Evolutionary conservation across 805 yeast genomes (phyloP).

Genomic region (Ogataea naganishii): DNA sequence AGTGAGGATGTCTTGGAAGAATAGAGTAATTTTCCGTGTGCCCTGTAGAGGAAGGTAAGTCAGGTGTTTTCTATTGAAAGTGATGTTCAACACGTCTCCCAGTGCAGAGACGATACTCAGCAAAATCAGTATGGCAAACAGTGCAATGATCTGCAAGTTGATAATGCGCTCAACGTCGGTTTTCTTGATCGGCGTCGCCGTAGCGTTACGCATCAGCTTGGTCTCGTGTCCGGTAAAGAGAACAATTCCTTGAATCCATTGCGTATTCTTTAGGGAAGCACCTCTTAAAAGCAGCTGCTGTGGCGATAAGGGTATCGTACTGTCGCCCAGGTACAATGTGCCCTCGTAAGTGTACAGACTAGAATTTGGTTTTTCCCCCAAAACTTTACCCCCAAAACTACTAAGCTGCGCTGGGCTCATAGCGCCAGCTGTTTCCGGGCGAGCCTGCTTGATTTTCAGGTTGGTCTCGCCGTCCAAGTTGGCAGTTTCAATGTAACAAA

Average conservation of each 20-base stretch:
- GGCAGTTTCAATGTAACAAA: constrained; percentile 96
- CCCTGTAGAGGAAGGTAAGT: constrained; percentile 63
- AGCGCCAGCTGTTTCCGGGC: constrained; percentile 63
- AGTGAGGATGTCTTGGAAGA: constrained; percentile 82
- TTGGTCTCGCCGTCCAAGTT: constrained; percentile 97
- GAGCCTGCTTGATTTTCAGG: constrained; percentile 86
- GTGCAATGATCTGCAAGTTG: constrained; percentile 82
- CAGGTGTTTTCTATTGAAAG: constrained; percentile 42
- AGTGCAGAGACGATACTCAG: constrained; percentile 74
- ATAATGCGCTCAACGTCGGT: constrained; percentile 96
- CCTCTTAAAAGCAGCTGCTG: constrained; percentile 92
- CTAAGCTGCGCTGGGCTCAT: constrained; percentile 57
- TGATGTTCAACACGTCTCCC: constrained; percentile 75
- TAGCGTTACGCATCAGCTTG: constrained; percentile 95
- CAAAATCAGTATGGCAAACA: constrained; percentile 71
- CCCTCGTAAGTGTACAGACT: constrained; percentile 94
- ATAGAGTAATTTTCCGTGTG: constrained; percentile 57
- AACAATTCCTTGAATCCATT: constrained; percentile 90
- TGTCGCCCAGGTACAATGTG: constrained; percentile 51
- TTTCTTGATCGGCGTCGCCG: constrained; percentile 95
- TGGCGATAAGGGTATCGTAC: constrained; percentile 67
- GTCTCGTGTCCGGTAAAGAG: constrained; percentile 98
- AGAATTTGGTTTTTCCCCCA: constrained; percentile 90
- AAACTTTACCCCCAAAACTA: constrained; percentile 46
- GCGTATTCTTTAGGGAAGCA: constrained; percentile 89